Base-by-base conservation (phyloP, 179 eudicot genomes). In the Vitellaria paradoxa region DNA sequence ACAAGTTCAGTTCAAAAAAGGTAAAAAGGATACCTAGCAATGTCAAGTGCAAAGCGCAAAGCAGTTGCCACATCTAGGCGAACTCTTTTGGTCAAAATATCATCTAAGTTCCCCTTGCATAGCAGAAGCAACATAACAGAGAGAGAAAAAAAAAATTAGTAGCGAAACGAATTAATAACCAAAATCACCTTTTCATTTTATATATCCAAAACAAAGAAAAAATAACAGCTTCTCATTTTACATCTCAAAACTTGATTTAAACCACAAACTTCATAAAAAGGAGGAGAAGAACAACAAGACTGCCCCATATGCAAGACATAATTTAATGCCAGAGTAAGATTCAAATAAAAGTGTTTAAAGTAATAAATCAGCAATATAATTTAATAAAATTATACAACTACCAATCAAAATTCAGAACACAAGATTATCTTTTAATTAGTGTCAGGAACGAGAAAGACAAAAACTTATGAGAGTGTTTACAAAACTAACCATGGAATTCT, bases 21-120 rank as follows among this genome's bases (percentile, higher is more conserved):
- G 3, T 52, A 79, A 26, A 46, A 49, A 60, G 45, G 26, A 18
- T 79, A 85, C 87, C 87, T 70, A 50, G 87, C 87, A 50, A 85
- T 85, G 59, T 85, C 87, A 74, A 85, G 85, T 63, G 87, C 87
- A 77, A 79, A 85, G 75, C 87, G 83, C 47, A 85, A 57, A 73
- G 81, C 82, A 72, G 79, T 80, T 65, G 68, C 62, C 18, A 80
- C 71, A 72, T 85, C 87, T 52, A 85, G 81, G 49, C 81, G 81
- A n/a, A 59, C 56, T 67, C 72, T 81, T 66, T 74, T 79, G 50
- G 55, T 61, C 85, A 85, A 74, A 77, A 79, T 80, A 67, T 82
- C 77, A 59, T 74, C 77, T 79, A 85, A 77, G 77, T 80, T 85
- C 40, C 87, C 87, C 87, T 85, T 72, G 17, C 18, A 56, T 13